A percentile compares a stretch with the other conserved stretches of the same genome.
Evolutionary conservation across 495 filamentous ascomycete genomes (phyloP).

Genomic region (Poronia punctata): DNA sequence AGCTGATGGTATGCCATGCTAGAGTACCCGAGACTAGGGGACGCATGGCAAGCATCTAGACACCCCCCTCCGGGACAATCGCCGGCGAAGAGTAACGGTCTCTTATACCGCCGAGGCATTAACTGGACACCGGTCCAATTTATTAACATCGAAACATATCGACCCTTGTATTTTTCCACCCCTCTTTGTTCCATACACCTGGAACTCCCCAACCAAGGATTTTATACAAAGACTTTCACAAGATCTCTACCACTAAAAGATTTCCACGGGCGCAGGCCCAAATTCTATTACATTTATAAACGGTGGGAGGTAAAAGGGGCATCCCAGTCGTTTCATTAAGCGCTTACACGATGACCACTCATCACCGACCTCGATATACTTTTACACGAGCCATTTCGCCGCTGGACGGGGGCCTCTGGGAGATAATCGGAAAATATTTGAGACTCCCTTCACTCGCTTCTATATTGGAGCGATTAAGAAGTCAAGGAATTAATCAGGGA

Average conservation of each 20-base stretch:
- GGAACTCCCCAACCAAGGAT: conserved; percentile 9
- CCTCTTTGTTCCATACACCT: neutral
- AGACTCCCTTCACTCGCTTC: conserved; percentile 5
- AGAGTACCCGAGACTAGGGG: conserved; percentile 38
- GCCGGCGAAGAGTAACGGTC: neutral
- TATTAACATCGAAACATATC: neutral
- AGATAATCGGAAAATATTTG: neutral
- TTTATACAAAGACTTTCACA: too few species aligned
- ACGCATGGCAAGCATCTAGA: conserved; percentile 40
- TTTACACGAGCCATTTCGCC: conserved; percentile 10
- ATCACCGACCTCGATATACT: conserved; percentile 8
- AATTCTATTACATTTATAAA: conserved; percentile 14
- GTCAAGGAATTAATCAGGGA: conserved; percentile 9
- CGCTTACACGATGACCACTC: neutral
- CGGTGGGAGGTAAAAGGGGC: conserved; percentile 15
- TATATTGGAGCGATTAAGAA: conserved; percentile 3
- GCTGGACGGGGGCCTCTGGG: conserved; percentile 8
- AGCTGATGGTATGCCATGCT: conserved; percentile 85
- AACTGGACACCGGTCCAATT: neutral
- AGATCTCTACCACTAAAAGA: too few species aligned
- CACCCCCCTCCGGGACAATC: neutral
- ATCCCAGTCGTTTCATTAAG: conserved; percentile 1
- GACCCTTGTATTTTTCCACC: neutral
- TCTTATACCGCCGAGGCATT: neutral
- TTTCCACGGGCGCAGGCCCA: conserved; percentile 23